phyloP scores from a whole-genome alignment of 1,284 basidiomycete genomes.

The Sanguinoderma infundibulare region DNA sequence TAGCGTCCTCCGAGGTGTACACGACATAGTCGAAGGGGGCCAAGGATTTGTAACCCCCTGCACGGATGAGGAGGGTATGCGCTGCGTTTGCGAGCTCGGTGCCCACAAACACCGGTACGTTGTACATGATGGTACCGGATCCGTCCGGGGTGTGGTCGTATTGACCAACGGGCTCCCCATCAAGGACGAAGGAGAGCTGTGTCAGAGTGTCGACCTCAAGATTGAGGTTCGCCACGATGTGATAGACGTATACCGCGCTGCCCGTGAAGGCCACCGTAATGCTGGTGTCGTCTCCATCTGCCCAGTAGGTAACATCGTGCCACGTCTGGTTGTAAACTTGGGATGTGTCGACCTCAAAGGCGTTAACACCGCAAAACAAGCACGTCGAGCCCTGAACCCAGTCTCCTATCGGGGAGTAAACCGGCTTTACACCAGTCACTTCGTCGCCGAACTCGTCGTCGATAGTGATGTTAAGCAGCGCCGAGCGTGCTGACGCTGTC shows the following conservation, averaged over 20 bases:
- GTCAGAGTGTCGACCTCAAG: neutral
- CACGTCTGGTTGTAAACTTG: conserved; percentile 14
- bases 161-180: conserved; percentile 1
- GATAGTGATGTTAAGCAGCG: conserved; percentile 15
- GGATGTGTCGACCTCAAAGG: neutral
- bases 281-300: neutral
- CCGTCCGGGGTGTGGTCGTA: conserved; percentile 3
- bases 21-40: conserved; percentile 13
- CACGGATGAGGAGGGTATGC: conserved; percentile 8
- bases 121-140: neutral
- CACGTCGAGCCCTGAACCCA: conserved; percentile 12
- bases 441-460: conserved; percentile 19
- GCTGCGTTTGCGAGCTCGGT: neutral
- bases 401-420: conserved; percentile 3
- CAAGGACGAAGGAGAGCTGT: conserved; percentile 11
- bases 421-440: conserved; percentile 1
- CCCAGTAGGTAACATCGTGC: conserved; percentile 12
- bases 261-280: conserved; percentile 14
- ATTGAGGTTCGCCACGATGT: conserved; percentile 8
- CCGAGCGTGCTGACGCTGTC: neutral
- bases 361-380: conserved; percentile 5
- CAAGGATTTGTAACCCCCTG: neutral
- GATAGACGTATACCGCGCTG: conserved; percentile 15
- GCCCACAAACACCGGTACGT: conserved; percentile 5
- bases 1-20: conserved; percentile 9